phyloP scores from a whole-genome alignment of 306 rosid genomes.

The Cucurbita pepo region DNA sequence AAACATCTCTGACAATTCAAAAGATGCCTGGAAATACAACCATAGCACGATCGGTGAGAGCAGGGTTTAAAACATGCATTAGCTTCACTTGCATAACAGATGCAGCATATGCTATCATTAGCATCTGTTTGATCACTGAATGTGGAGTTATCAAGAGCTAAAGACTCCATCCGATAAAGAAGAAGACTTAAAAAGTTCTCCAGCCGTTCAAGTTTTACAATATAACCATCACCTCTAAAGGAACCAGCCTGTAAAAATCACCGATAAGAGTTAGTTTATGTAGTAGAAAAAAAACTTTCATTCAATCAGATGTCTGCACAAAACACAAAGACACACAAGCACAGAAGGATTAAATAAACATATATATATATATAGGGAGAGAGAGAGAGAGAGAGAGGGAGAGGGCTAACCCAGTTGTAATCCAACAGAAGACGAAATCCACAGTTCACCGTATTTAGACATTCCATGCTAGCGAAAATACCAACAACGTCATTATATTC shows the following conservation, averaged over 20 bases:
- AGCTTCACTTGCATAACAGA: constrained; percentile 58
- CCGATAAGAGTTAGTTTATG: background rate
- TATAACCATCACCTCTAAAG: constrained; percentile 30
- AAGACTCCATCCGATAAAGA: constrained; percentile 33
- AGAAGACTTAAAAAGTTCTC: constrained; percentile 63
- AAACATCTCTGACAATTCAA: constrained; percentile 95
- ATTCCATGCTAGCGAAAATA: constrained; percentile 84
- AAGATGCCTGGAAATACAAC: constrained; percentile 92
- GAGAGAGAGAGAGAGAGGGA: background rate
- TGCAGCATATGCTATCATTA: constrained; percentile 66
- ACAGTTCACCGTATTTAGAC: constrained; percentile 57
- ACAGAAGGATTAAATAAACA: background rate
- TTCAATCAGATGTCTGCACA: background rate
- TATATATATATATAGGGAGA: background rate
- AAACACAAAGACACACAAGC: background rate
- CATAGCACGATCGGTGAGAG: constrained; percentile 74
- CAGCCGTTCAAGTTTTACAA: constrained; percentile 46
- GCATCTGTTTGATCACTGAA: constrained; percentile 22
- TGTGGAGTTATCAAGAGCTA: constrained; percentile 20
- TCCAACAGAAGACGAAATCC: constrained; percentile 80
- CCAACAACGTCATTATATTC: constrained; percentile 61
- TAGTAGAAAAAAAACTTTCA: background rate
- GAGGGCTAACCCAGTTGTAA: constrained; percentile 72
- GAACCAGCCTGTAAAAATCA: constrained; percentile 56
- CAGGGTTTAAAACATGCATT: constrained; percentile 72